Evolutionary conservation across 1,284 basidiomycete species (phyloP).

Genomic region (Tylopilus sp.): DNA sequence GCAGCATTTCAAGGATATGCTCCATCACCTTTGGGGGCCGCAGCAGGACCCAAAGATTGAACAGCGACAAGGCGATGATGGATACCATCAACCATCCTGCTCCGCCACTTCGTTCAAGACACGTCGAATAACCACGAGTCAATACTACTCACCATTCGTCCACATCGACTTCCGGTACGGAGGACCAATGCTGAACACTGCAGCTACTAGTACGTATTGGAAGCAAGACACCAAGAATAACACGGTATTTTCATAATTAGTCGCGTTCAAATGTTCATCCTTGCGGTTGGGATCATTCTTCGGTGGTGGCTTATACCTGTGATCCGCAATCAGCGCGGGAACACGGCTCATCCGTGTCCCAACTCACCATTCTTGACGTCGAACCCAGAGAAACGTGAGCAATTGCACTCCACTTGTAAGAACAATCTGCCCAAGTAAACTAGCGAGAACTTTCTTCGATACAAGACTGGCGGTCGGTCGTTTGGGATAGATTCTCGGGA

Average conservation of each 20-base stretch:
- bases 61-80: conserved; percentile 59
- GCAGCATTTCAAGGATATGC: conserved; percentile 75
- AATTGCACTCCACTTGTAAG: conserved; percentile 84
- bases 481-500: conserved; percentile 81
- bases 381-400: conserved; percentile 88
- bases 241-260: conserved; percentile 91
- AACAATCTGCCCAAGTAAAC: conserved; percentile 90
- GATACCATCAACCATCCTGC: conserved; percentile 77
- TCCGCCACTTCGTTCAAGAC: conserved; percentile 15
- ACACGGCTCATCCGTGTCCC: not conserved
- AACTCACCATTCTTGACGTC: conserved; percentile 73
- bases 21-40: conserved; percentile 62
- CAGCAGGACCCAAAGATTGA: conserved; percentile 77
- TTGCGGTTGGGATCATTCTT: conserved; percentile 49
- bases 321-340: conserved; percentile 3
- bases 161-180: conserved; percentile 95
- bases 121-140: not conserved
- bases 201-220: conserved; percentile 97
- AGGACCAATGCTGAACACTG: conserved; percentile 96
- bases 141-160: conserved; percentile 74
- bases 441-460: conserved; percentile 92
- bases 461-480: conserved; percentile 95
- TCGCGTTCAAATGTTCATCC: conserved; percentile 80
- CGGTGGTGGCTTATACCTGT: conserved; percentile 62
- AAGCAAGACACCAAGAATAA: conserved; percentile 95